Conservation (phyloP, 2,329 filamentous ascomycete genomes). For the Apiospora saccharicola region DNA sequence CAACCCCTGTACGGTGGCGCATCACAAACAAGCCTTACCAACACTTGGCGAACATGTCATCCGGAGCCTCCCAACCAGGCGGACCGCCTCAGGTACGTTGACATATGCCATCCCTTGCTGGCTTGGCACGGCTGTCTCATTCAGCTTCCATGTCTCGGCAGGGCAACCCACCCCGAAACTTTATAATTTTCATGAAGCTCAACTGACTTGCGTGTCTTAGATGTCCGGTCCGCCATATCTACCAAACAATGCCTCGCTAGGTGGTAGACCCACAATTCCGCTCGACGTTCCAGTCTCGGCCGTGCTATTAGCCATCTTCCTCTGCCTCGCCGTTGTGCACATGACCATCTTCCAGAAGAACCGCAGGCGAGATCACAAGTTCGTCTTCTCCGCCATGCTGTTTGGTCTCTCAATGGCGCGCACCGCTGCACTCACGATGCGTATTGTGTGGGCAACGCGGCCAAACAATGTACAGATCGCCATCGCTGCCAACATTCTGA, state of each 20-base stretch:
- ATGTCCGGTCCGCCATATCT: conserved; percentile 24
- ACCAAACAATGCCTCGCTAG: not conserved
- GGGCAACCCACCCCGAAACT: not conserved
- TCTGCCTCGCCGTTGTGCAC: conserved; percentile 45
- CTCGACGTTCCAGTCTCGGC: conserved; percentile 22
- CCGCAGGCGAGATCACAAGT: conserved; percentile 46
- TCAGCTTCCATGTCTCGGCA: conserved; percentile 1
- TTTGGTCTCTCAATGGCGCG: conserved; percentile 49
- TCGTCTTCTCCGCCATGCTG: conserved; percentile 45
- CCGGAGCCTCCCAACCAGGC: conserved; percentile 1
- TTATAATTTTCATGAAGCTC: not conserved
- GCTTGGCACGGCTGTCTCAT: conserved; percentile 7
- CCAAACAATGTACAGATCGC: conserved; percentile 41
- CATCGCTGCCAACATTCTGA: conserved; percentile 45
- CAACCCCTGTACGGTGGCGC: not conserved
- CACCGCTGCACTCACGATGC: conserved; percentile 43
- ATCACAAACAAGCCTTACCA: not conserved
- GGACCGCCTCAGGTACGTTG: conserved; percentile 6
- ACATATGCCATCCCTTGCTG: not conserved
- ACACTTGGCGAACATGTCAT: conserved; percentile 7
- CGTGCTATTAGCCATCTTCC: conserved; percentile 14
- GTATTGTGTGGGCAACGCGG: conserved; percentile 45
- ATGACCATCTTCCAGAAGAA: conserved; percentile 61
- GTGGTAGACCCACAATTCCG: not conserved
- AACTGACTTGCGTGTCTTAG: not conserved